Evolutionary conservation across 768 basidiomycete genomes (phyloP), one percentile per base, ranked within the genome.

Genomic region (Lactarius tabidus): DNA sequence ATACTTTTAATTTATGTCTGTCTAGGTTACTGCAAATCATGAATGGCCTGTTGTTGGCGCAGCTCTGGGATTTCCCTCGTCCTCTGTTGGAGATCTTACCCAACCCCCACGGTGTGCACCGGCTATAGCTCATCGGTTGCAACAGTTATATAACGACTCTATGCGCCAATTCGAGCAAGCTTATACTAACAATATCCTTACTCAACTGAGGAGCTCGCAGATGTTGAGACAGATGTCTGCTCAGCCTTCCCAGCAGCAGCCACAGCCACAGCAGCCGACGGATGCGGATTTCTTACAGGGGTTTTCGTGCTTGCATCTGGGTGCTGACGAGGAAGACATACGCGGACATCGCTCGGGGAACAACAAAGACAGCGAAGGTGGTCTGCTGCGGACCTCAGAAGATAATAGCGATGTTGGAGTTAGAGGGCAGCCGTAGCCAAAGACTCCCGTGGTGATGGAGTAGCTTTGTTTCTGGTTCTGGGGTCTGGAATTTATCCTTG

Each of bases 41-140:
- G 65, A 66, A 26, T 66, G 65, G 65, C 60, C 65, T 17, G 8
- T n/a, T 18, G 53, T 66, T 9, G 65, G 60, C 1, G 51, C 39
- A 1, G 26, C 56, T 43, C 9, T 62, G 10, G 60, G 65, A 18
- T 62, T 66, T 26, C 55, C 60, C 10, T 8, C 31, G 26, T 29
- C 58, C 15, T 1, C 26, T n/a, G 12, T n/a, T 20, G 60, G 38
- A 14, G 60, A 53, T 52, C 29, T 7, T 33, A 20, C 55, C 45
- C 56, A 61, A 33, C 60, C 38, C 28, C 1, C 36, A 38, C 45
- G 60, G 7, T 66, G 65, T n/a, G 60, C 23, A 7, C 65, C 60
- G 10, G 23, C 17, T 5, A 31, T 62, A 36, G 60, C 60, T 23
- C 56, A 53, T 23, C 59, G 57, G 20, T 35, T 66, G 12, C 65